Base-by-base conservation (phyloP, 1,284 basidiomycete species). In the Inonotus obliquus region DNA sequence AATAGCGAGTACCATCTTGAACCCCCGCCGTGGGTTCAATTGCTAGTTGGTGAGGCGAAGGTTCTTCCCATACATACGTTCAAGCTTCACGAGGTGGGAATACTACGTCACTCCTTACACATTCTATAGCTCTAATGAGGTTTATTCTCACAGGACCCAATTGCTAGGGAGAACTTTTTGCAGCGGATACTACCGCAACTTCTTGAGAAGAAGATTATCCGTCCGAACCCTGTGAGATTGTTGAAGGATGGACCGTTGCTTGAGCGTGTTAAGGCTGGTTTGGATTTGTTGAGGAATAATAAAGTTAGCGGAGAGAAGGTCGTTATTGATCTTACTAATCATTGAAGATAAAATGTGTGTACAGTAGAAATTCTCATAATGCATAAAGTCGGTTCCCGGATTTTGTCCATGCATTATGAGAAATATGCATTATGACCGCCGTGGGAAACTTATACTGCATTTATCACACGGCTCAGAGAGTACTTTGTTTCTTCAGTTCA, bases 231-330 rank as follows among this genome's bases (percentile, higher is more conserved):
- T 3, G 69, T 80, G 32, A 68, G 73, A 21, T 65, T 84, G 55
- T 54, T 83, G 63, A 73, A 81, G 53, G 63, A 79, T 55, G 73
- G 81, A 19, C 66, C 71, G 17, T 68, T 82, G 58, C 70, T 74
- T 63, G 75, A 79, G 32, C 68, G 81, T 38, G 74, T 77, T 9
- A 69, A 67, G 13, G 64, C 62, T 25, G 80, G 77, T 0, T 64
- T 80, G 48, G 74, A 79, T 54, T 65, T 82, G 51, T 62, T 82
- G 53, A 73, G 79, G 61, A 74, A 76, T 41, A 79, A 79, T 64
- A 74, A 77, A 66, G 68, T 81, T 47, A 79, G 77, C 35, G 79
- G 80, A 14, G 77, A 80, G 67, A 83, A 81, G 64, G 71, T 81
- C 0, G 68, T 82, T 2, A 71, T 82, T 1, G 76, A 77, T 62